Percentiles rank a stretch among this genome's conserved stretches.
These are phyloP conservation scores for Lodderomyces jiufengensis DNA, from an alignment of 1,139 yeast genomes.

Conservation along the genomic window DNA sequence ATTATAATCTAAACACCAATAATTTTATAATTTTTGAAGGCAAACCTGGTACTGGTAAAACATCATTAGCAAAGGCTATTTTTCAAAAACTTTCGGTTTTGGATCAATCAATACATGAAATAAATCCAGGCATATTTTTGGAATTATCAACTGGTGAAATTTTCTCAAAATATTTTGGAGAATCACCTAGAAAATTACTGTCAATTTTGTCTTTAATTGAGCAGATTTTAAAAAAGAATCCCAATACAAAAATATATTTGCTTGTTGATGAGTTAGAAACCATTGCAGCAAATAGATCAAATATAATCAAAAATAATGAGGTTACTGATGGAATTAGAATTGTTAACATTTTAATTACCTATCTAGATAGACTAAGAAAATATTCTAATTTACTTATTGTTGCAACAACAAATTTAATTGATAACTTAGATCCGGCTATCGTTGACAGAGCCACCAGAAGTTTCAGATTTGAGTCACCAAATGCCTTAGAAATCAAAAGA, in stretches of 20 bases:
- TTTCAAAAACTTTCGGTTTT: conserved; percentile 29
- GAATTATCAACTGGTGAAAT: conserved; percentile 34
- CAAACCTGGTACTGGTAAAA: conserved; percentile 26
- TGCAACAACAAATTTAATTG: conserved; percentile 32
- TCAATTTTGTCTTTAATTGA: conserved; percentile 27
- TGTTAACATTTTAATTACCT: conserved; percentile 34
- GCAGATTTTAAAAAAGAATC: conserved; percentile 14
- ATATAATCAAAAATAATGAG: conserved; percentile 20
- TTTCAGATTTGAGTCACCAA: conserved; percentile 25
- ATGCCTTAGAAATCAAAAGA: conserved; percentile 13
- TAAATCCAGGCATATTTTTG: conserved; percentile 17
- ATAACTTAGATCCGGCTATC: conserved; percentile 27
- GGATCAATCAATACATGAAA: conserved; percentile 6
- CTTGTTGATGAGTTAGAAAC: conserved; percentile 40
- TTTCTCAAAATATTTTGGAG: conserved; percentile 40
- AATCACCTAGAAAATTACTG: conserved; percentile 33
- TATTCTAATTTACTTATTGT: conserved; percentile 25
- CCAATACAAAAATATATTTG: conserved; percentile 20
- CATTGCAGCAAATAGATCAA: conserved; percentile 31
- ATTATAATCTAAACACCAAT: background rate
- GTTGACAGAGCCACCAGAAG: conserved; percentile 32
- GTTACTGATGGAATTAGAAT: conserved; percentile 23
- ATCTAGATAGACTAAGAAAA: conserved; percentile 28
- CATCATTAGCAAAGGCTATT: conserved; percentile 43
- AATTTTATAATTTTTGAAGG: conserved; percentile 20